Evolutionary conservation across 78 protist species (phyloP), one percentile per base, ranked within the genome.

Genomic region (Dictyostelium brefeldianum): DNA sequence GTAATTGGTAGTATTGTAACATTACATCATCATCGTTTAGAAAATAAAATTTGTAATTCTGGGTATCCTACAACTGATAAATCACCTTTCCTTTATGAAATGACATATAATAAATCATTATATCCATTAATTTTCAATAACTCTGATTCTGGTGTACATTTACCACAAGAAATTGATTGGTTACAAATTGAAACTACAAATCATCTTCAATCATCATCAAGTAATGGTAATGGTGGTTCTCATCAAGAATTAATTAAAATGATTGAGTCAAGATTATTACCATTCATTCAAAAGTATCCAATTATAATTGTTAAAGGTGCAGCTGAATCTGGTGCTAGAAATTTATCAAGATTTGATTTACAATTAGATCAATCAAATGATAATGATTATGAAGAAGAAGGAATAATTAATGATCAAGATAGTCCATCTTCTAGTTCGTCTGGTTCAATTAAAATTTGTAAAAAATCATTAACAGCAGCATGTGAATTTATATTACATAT

Each of bases 101-200:
- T 90, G 87, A 90, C 95, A 3, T 90, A 90, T 59, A 90, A 90
- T 65, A 90, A 90, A 31, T 81, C 90, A 50, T 51, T 90, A 27
- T 90, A 90, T 51, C 95, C 95, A n/a, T 81, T 82, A 4, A 90
- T 90, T 2, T 90, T 81, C 47, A 73, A 77, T 50, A 57, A 62
- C n/a, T n/a, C n/a, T 8, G 27, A 70, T 1, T 47, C 59, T 12
- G 43, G 54, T 18, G 95, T 90, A 10, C 14, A 50, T 25, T 46
- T 90, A 15, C 95, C 95, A 56, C 95, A 27, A 59, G 95, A 90
- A 64, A 90, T 81, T 41, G 95, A 90, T 64, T 90, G 95, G 95
- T 41, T 90, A 14, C 89, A 81, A 77, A 54, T 81, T 31, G 91
- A 90, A 50, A 81, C 95, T 0, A 29, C 3, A 0, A 6, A 89